Conservation (phyloP, 2,329 filamentous ascomycete genomes). For the Tolypocladium inflatum region DNA sequence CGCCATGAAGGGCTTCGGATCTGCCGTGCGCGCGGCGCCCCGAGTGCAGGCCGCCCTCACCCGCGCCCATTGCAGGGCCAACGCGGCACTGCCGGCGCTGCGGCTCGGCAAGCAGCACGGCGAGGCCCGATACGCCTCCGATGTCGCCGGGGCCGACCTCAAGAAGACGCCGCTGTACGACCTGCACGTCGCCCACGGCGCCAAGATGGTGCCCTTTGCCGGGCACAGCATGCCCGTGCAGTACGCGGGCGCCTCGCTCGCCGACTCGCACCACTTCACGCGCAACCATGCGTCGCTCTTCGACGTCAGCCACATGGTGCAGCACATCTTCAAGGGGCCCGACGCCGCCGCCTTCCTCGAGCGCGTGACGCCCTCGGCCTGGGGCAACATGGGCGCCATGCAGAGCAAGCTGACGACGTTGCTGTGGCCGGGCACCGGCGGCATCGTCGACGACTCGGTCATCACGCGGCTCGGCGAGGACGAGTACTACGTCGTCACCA, state of each 20-base stretch:
- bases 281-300: slow-evolving; percentile 82
- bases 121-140: slow-evolving; percentile 16
- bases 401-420: slow-evolving; percentile 78
- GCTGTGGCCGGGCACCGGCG: slow-evolving; percentile 69
- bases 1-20: slow-evolving; percentile 4
- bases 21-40: slow-evolving; percentile 19
- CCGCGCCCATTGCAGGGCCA: slow-evolving; percentile 3
- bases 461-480: slow-evolving; percentile 70
- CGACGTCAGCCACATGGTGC: slow-evolving; percentile 94
- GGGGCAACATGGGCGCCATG: slow-evolving; percentile 54
- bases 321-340: slow-evolving; percentile 75
- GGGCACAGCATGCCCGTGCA: slow-evolving; percentile 90
- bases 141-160: slow-evolving; percentile 22
- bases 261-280: slow-evolving; percentile 84
- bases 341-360: slow-evolving; percentile 76
- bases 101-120: slow-evolving; percentile 5
- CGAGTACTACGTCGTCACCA: slow-evolving; percentile 87
- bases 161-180: slow-evolving; percentile 68
- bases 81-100: not conserved
- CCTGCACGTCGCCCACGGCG: slow-evolving; percentile 67
- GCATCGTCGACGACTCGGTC: slow-evolving; percentile 91
- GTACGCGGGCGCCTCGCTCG: slow-evolving; percentile 68
- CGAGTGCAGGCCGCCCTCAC: slow-evolving; percentile 9
- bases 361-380: slow-evolving; percentile 68
- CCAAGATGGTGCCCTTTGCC: slow-evolving; percentile 94